Percentiles rank a stretch among this genome's conserved stretches.
These are phyloP conservation scores for Symbiodinium natans DNA, from an alignment of 73 alveolate genomes.

Conservation along the genomic window DNA sequence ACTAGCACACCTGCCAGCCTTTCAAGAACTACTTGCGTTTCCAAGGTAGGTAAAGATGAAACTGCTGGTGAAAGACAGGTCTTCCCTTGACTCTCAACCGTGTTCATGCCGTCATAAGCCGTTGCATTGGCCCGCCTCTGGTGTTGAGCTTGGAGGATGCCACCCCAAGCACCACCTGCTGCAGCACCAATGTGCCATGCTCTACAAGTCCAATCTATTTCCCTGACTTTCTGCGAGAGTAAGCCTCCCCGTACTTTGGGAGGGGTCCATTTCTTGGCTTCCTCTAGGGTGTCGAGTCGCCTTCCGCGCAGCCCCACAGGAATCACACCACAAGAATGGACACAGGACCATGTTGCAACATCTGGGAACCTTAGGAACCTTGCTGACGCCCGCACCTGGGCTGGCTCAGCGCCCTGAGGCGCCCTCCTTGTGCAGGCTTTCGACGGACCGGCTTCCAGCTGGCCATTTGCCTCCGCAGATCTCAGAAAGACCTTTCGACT, in stretches of 20 bases:
- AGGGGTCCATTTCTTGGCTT: slow-evolving; percentile 56
- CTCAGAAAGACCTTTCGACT: background rate
- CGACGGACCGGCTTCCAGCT: slow-evolving; percentile 84
- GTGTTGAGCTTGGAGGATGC: slow-evolving; percentile 81
- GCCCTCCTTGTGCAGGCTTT: slow-evolving; percentile 28
- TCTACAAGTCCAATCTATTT: background rate
- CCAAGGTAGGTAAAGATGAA: background rate
- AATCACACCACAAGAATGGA: no score
- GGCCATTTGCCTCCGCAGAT: background rate
- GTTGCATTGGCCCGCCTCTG: no score
- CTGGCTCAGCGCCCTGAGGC: slow-evolving; percentile 18
- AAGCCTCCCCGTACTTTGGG: slow-evolving; percentile 57
- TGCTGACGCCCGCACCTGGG: background rate
- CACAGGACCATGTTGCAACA: no score
- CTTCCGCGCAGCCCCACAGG: background rate
- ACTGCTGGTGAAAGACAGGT: background rate
- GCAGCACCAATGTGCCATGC: background rate
- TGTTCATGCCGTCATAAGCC: no score
- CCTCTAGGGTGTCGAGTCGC: background rate
- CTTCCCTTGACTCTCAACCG: background rate
- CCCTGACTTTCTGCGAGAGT: background rate
- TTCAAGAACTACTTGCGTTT: background rate
- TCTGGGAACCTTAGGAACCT: background rate
- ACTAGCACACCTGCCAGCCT: slow-evolving; percentile 87
- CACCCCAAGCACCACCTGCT: slow-evolving; percentile 90